Percentiles rank a stretch among this genome's conserved stretches.
Conservation (phyloP, 306 rosid genomes). For the Delonix regia region DNA sequence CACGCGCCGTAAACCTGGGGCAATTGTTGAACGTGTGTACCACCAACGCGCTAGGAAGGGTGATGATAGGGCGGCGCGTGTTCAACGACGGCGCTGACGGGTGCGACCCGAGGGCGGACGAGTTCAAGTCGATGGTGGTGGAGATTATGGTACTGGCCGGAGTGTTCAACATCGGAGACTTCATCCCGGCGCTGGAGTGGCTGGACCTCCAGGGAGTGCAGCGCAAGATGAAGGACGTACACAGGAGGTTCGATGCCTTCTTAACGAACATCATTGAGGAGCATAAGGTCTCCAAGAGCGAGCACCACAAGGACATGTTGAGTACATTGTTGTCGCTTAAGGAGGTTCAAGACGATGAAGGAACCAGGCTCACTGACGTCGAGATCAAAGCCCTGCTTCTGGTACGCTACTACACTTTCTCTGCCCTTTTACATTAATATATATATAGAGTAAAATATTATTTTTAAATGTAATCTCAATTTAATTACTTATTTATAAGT, state of each 20-base stretch:
- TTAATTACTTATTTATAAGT: no score
- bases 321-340: constrained; percentile 51
- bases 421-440: no score
- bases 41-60: constrained; percentile 62
- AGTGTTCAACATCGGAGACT: constrained; percentile 69
- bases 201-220: constrained; percentile 69
- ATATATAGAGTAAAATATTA: no score
- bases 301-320: constrained; percentile 54
- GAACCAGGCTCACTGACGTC: constrained; percentile 47
- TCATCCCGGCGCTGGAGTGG: constrained; percentile 66
- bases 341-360: constrained; percentile 45
- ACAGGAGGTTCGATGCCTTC: constrained; percentile 64
- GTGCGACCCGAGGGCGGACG: constrained; percentile 54
- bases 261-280: constrained; percentile 58
- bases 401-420: constrained; percentile 40
- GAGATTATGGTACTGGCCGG: constrained; percentile 74
- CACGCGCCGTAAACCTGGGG: constrained; percentile 50
- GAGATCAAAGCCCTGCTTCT: constrained; percentile 76
- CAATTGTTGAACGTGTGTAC: constrained; percentile 64
- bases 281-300: constrained; percentile 37
- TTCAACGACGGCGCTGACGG: constrained; percentile 50
- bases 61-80: constrained; percentile 65
- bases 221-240: constrained; percentile 60
- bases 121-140: constrained; percentile 73
- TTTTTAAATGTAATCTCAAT: no score